Base-by-base conservation (phyloP, 129 eudicot species). In the Flaveria bidentis region DNA sequence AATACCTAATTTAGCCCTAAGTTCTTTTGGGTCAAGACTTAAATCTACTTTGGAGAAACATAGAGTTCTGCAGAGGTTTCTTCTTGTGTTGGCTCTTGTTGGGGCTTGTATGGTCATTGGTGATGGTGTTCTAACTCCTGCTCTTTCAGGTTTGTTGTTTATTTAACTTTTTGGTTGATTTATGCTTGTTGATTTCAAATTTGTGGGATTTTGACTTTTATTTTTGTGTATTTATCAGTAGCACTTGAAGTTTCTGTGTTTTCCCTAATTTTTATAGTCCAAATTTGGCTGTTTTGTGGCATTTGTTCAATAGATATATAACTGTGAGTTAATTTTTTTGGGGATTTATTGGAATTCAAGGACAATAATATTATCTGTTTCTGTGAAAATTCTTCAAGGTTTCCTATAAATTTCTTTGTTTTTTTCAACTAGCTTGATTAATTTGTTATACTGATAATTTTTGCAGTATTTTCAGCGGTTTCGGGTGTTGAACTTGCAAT, bases 81-180 rank as follows among this genome's bases (percentile, higher is more conserved):
- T 93, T 86, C 93, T 93, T 80, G 76, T 93, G 4, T 75, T 93
- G 85, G 98, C 98, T 79, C 76, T 93, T 73, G 79, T 93, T 77
- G 98, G 98, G 62, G 89, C 98, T 84, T 93, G 98, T 88, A 93
- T 93, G 98, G 98, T 93, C 64, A 93, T 93, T 77, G 97, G 98
- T 16, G 97, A 93, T 86, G 98, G 98, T 42, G 86, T 93, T 65
- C 88, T 93, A 62, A 88, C 96, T 11, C 98, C 98, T 6, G 97
- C 98, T 2, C 89, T 93, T 74, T 93, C 98, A 25, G 97, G 98
- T 93, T 72, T 63, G 57, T 15, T 58, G 0, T 14, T 46, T 78
- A 12, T 23, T 0, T 46, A 60, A 4, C 46, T 36, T 22, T 9
- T 22, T 68, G 12, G 20, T 33, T 52, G n/a, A 36, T 61, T 28